Percentiles rank a stretch among this genome's conserved stretches.
phyloP scores from a whole-genome alignment of 2,329 filamentous ascomycete genomes.

The Cytospora leucostoma region DNA sequence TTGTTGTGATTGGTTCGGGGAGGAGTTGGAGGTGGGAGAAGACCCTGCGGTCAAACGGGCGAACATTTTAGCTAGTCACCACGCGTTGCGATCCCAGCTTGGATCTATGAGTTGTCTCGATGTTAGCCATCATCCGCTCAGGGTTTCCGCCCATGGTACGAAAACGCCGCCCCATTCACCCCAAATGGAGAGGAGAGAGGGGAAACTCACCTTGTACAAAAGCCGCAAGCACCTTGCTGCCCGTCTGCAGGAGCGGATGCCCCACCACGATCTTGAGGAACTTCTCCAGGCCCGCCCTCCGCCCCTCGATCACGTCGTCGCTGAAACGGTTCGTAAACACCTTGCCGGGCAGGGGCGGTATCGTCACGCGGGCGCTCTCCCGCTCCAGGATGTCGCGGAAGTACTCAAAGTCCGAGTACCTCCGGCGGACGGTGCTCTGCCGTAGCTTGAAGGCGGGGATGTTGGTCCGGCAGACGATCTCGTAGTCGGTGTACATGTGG shows the following conservation, averaged over 20 bases:
- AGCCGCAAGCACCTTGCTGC: constrained; percentile 91
- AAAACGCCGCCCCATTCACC: neutral
- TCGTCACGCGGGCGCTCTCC: constrained; percentile 90
- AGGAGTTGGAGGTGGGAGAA: constrained; percentile 22
- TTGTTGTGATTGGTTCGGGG: constrained; percentile 15
- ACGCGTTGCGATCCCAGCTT: constrained; percentile 89
- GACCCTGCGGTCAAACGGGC: constrained; percentile 35
- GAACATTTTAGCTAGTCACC: constrained; percentile 56
- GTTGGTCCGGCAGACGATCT: constrained; percentile 96
- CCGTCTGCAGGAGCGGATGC: constrained; percentile 93
- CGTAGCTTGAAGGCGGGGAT: constrained; percentile 98
- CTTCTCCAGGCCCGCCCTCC: constrained; percentile 86
- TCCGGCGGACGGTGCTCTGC: constrained; percentile 81
- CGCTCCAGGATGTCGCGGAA: constrained; percentile 98
- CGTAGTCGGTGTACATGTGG: constrained; percentile 98
- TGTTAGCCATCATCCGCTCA: neutral
- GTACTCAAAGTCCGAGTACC: constrained; percentile 98
- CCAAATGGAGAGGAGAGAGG: neutral
- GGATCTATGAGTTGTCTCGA: constrained; percentile 55
- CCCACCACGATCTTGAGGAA: constrained; percentile 98
- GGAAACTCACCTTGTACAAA: constrained; percentile 84
- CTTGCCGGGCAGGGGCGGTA: constrained; percentile 93
- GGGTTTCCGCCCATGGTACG: too few species aligned
- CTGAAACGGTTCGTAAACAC: constrained; percentile 98
- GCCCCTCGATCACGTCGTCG: constrained; percentile 96